phyloP scores from a whole-genome alignment of 2,329 filamentous ascomycete species.

The Apiospora saccharicola region DNA sequence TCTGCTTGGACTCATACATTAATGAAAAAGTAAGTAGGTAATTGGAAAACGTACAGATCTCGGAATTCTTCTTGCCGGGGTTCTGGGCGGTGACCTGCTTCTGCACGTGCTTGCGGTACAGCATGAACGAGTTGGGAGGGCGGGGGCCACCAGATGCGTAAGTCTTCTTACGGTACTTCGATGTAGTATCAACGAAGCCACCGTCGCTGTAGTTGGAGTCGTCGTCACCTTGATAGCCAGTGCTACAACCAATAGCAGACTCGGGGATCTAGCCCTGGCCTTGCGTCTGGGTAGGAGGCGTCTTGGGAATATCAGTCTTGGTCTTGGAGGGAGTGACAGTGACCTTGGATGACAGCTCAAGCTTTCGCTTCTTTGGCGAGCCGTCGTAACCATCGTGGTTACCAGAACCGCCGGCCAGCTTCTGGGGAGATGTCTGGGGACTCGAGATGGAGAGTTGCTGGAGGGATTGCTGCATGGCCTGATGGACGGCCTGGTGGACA shows the following conservation, averaged over 20 bases:
- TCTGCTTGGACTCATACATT: background rate
- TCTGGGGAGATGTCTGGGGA: background rate
- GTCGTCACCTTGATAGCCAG: background rate
- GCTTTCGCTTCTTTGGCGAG: constrained; percentile 7
- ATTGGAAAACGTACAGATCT: constrained; percentile 1
- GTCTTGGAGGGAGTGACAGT: background rate
- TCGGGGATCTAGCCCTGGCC: constrained; percentile 7
- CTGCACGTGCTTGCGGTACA: constrained; percentile 15
- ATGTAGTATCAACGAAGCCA: background rate
- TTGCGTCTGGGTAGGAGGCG: background rate
- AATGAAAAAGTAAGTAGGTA: no score
- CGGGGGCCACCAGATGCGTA: background rate
- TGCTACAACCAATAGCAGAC: background rate
- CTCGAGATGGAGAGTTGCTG: background rate
- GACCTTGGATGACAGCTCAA: background rate
- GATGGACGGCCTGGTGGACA: background rate
- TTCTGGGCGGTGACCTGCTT: background rate
- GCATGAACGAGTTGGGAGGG: constrained; percentile 9
- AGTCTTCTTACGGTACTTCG: constrained; percentile 4
- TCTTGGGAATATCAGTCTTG: background rate
- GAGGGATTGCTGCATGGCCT: background rate
- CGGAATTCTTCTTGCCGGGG: constrained; percentile 1
- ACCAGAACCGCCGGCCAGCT: background rate
- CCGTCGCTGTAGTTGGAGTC: background rate
- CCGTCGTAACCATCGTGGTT: background rate